Base-by-base conservation (phyloP, 106 monocot species). In the Iris macrosiphon region DNA sequence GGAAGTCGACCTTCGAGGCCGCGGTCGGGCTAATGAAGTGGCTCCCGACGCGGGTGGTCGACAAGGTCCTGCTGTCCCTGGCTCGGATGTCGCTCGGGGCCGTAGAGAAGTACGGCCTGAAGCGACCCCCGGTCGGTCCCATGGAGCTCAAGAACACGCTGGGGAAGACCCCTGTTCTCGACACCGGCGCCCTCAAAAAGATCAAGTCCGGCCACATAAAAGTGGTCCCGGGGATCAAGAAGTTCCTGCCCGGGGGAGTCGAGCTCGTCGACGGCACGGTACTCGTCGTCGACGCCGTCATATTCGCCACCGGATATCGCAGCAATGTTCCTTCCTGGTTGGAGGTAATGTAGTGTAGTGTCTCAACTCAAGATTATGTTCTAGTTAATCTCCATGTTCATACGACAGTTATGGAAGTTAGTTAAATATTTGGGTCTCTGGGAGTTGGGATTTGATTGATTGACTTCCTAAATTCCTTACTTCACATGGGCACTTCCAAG, bases 151-250 rank as follows among this genome's bases (percentile, higher is more conserved):
- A 80, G 50, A 74, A 66, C 47, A 52, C 32, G 38, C 38, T 33
- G n/a, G 79, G 79, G 16, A 74, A 70, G 60, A 65, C 79, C 41
- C 79, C 79, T 42, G 79, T 80, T 49, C 61, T 80, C 29, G 79
- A 80, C 61, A 40, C 65, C 3, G 79, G 79, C 27, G 54, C 74
- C 13, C 27, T 80, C 6, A 52, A 39, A 1, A 60, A 65, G 65
- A 74, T 80, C 13, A 74, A 49, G 43, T 41, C 65, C 13, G 70
- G 79, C 32, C 64, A 44, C 5, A 80, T 74, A 32, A 69, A 65
- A 54, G 74, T 80, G 16, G 55, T 62, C 24, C 52, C 67, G 7
- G 54, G 62, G 7, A 45, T 73, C 65, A 33, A 45, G 58, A 51
- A 47, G 50, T 73, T 73, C 52, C 16, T 17, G 2, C 23, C 38